These are phyloP conservation scores for Fusarium irregulare DNA, from an alignment of 2,329 filamentous ascomycete species.

Conservation along the genomic window DNA sequence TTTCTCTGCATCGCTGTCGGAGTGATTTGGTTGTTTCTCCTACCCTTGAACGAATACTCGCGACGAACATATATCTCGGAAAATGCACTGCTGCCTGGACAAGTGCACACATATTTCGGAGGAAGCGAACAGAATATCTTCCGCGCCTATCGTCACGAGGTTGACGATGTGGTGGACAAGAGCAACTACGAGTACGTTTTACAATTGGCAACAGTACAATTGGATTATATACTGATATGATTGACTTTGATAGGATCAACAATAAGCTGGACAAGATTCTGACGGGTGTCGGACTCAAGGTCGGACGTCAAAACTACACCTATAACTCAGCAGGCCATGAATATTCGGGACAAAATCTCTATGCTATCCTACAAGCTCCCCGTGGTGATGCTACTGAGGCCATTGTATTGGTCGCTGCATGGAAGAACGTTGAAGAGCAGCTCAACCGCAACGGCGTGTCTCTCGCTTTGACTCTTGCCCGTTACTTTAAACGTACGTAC, in stretches of 20 bases:
- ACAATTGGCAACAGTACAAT: not conserved
- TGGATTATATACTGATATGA: not conserved
- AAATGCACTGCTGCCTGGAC: constrained; percentile 93
- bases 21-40: constrained; percentile 87
- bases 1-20: constrained; percentile 86
- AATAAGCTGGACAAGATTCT: constrained; percentile 81
- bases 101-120: constrained; percentile 97
- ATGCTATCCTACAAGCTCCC: constrained; percentile 92
- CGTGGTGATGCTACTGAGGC: constrained; percentile 97
- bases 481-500: constrained; percentile 86
- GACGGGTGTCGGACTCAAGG: constrained; percentile 83
- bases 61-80: constrained; percentile 96
- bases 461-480: constrained; percentile 84
- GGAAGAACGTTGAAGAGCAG: constrained; percentile 82
- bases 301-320: constrained; percentile 86
- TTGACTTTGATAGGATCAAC: constrained; percentile 62
- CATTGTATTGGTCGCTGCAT: constrained; percentile 90
- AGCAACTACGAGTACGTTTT: constrained; percentile 64
- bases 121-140: constrained; percentile 97
- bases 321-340: constrained; percentile 82
- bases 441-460: constrained; percentile 90
- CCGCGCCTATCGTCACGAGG: constrained; percentile 87
- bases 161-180: constrained; percentile 69
- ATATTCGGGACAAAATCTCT: constrained; percentile 87
- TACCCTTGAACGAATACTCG: constrained; percentile 92